These are phyloP conservation scores for Elaeis guineensis DNA, from an alignment of 176 grass and related monocot species.

Conservation along the genomic window DNA sequence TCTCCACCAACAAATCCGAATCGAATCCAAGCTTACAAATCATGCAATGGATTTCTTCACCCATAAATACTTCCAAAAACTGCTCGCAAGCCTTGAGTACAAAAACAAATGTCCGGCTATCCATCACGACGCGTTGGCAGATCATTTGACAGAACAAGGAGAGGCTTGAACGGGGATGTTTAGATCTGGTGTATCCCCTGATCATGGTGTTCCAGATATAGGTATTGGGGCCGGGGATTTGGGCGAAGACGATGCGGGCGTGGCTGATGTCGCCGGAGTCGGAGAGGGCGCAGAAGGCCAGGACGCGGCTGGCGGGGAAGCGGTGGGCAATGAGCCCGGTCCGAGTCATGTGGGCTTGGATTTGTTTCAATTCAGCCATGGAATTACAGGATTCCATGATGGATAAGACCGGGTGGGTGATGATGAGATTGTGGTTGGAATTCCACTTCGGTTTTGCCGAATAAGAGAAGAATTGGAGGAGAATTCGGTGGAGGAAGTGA, in stretches of 20 bases:
- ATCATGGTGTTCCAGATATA: constrained; percentile 63
- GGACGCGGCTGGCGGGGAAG: constrained; percentile 54
- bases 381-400: constrained; percentile 55
- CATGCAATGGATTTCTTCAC: constrained; percentile 29
- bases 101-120: constrained; percentile 51
- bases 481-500: no score
- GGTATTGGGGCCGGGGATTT: constrained; percentile 28
- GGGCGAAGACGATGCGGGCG: constrained; percentile 27
- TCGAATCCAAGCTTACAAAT: constrained; percentile 32
- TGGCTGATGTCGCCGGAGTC: constrained; percentile 33
- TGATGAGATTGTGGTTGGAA: constrained; percentile 51
- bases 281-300: constrained; percentile 65
- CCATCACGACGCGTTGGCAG: constrained; percentile 16
- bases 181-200: constrained; percentile 45
- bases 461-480: no score
- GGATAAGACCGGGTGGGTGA: constrained; percentile 59
- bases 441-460: constrained; percentile 42
- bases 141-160: constrained; percentile 33
- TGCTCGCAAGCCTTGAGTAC: constrained; percentile 33
- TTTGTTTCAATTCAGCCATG: constrained; percentile 51
- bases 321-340: constrained; percentile 43
- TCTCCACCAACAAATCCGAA: constrained; percentile 28
- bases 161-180: constrained; percentile 17
- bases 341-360: constrained; percentile 52
- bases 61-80: background rate